Conservation (phyloP, 352 stramenopile species). For the Pythium angustatum region DNA sequence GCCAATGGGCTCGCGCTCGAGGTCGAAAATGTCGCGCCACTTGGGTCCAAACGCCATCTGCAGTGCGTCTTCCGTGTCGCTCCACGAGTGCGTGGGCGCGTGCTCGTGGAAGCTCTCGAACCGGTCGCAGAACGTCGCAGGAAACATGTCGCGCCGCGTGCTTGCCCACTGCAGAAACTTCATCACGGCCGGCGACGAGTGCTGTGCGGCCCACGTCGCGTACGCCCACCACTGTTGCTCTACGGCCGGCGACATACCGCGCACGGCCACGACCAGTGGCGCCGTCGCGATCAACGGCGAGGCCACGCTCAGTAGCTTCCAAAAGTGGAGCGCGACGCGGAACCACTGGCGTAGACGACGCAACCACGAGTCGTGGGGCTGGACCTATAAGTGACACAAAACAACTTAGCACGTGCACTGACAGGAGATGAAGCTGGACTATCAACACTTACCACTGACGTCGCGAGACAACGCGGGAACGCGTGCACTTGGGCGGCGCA, state of each 20-base stretch:
- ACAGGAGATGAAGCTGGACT: too few species aligned
- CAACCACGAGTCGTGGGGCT: constrained; percentile 18
- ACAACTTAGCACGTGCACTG: not conserved
- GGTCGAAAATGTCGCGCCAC: constrained; percentile 63
- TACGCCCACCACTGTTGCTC: constrained; percentile 67
- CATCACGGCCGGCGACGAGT: constrained; percentile 89
- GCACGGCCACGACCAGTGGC: constrained; percentile 42
- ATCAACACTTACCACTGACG: constrained; percentile 18
- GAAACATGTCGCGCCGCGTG: constrained; percentile 94
- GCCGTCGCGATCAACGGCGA: constrained; percentile 48
- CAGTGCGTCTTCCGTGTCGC: constrained; percentile 82
- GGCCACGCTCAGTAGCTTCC: constrained; percentile 56
- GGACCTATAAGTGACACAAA: not conserved
- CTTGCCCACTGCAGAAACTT: constrained; percentile 97
- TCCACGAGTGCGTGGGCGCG: constrained; percentile 86
- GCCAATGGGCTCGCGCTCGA: constrained; percentile 72
- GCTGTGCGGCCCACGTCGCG: constrained; percentile 58
- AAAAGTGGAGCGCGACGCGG: constrained; percentile 52
- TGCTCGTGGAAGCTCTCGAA: constrained; percentile 91
- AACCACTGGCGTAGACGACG: constrained; percentile 48
- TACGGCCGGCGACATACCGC: constrained; percentile 32
- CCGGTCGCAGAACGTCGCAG: constrained; percentile 86
- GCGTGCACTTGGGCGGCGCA: constrained; percentile 11
- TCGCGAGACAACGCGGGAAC: constrained; percentile 26
- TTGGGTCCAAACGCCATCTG: constrained; percentile 82